These are phyloP conservation scores for Austroboletus novae-zelandiae DNA, from an alignment of 1,284 basidiomycete genomes.

Conservation along the genomic window DNA sequence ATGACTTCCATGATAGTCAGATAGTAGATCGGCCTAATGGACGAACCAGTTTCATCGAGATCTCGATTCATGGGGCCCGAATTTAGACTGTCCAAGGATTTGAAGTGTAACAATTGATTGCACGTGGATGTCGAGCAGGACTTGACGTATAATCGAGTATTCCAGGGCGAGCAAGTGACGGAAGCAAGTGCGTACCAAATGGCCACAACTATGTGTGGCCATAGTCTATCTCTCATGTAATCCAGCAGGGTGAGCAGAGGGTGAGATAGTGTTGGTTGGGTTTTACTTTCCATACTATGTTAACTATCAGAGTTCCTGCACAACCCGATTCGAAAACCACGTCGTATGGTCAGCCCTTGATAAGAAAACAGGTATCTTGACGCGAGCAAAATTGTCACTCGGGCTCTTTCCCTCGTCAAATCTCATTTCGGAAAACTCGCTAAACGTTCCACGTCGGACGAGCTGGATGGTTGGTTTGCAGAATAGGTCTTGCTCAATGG, in stretches of 20 bases:
- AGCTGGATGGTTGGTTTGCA: neutral
- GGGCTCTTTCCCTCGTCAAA: neutral
- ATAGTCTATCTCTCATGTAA: too few species aligned
- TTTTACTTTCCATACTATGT: too few species aligned
- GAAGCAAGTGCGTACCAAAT: too few species aligned
- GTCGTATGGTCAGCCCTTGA: neutral
- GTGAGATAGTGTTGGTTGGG: too few species aligned
- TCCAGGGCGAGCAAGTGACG: too few species aligned
- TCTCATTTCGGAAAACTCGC: neutral
- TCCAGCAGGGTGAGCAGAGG: too few species aligned
- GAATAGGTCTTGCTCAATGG: neutral
- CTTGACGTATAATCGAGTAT: too few species aligned
- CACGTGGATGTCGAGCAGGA: too few species aligned
- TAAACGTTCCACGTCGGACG: neutral
- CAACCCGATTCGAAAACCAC: neutral
- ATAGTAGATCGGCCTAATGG: neutral
- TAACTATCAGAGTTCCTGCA: neutral
- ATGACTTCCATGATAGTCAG: neutral
- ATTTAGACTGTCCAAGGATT: too few species aligned
- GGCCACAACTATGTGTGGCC: too few species aligned
- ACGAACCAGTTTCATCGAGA: neutral
- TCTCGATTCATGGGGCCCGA: too few species aligned
- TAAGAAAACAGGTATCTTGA: neutral
- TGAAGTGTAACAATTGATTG: too few species aligned
- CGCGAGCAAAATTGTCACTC: neutral